Percentiles rank a stretch among this genome's conserved stretches.
Conservation (phyloP, 106 monocot species). For the Acanthochlamys bracteata region DNA sequence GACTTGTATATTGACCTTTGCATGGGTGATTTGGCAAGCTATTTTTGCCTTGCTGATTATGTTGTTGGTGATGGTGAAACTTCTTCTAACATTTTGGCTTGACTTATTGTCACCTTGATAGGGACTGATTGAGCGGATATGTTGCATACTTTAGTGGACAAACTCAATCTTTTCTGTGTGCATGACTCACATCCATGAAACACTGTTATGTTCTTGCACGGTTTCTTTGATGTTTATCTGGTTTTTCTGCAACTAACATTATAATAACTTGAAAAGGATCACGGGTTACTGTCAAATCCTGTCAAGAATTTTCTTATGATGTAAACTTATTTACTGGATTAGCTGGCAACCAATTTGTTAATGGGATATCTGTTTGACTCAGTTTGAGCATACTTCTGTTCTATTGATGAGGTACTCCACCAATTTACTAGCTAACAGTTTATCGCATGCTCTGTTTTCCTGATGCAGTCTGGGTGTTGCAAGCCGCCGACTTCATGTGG, state of each 20-base stretch:
- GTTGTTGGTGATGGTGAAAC: background rate
- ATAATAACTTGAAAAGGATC: too few species aligned
- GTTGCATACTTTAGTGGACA: background rate
- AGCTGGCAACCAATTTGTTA: too few species aligned
- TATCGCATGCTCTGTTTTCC: background rate
- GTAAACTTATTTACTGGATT: too few species aligned
- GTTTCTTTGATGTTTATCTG: too few species aligned
- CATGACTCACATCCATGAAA: background rate
- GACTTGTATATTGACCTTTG: background rate
- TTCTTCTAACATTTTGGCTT: background rate
- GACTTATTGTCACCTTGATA: background rate
- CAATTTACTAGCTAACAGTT: background rate
- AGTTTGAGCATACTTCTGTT: too few species aligned
- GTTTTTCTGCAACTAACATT: too few species aligned
- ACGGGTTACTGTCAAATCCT: too few species aligned
- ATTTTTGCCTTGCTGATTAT: background rate
- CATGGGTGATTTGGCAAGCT: background rate
- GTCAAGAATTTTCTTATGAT: too few species aligned
- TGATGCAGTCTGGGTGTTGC: slow-evolving; percentile 78
- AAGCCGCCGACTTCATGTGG: slow-evolving; percentile 80
- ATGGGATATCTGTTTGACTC: too few species aligned
- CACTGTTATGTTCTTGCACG: too few species aligned
- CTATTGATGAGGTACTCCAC: background rate
- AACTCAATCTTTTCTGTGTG: background rate
- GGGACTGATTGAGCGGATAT: background rate